Evolutionary conservation across 805 yeast species (phyloP).

Genomic region (Yarrowia sp.): DNA sequence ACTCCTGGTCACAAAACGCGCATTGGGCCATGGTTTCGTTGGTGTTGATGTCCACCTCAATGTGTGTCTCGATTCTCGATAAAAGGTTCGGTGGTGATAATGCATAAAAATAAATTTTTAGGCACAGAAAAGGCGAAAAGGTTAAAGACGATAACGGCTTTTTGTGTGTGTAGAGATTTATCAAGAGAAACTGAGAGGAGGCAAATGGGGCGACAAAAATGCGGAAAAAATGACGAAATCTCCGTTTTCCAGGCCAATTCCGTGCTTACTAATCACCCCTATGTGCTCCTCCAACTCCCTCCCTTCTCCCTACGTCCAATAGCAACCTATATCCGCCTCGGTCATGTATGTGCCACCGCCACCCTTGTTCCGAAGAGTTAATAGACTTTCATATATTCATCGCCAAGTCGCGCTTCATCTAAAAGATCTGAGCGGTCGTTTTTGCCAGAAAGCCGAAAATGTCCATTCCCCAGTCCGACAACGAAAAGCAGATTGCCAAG

Average conservation of each 20-base stretch:
- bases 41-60: not conserved
- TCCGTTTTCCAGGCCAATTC: no score
- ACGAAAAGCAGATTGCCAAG: not conserved
- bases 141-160: conserved; percentile 7
- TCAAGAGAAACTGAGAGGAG: no score
- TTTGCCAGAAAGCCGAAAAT: conserved; percentile 5
- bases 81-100: not conserved
- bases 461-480: conserved; percentile 27
- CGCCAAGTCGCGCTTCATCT: conserved; percentile 20
- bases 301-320: no score
- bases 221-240: no score
- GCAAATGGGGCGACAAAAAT: no score
- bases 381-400: conserved; percentile 20
- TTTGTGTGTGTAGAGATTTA: no score
- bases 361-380: not conserved
- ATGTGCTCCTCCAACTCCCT: no score
- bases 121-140: not conserved
- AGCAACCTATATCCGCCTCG: no score
- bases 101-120: conserved; percentile 18
- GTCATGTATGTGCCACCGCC: not conserved
- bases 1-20: conserved; percentile 24
- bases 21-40: conserved; percentile 11
- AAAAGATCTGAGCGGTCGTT: not conserved
- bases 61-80: not conserved
- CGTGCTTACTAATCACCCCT: no score